Base-by-base conservation (phyloP, 208 protist genomes). In the Leishmania tarentolae region DNA sequence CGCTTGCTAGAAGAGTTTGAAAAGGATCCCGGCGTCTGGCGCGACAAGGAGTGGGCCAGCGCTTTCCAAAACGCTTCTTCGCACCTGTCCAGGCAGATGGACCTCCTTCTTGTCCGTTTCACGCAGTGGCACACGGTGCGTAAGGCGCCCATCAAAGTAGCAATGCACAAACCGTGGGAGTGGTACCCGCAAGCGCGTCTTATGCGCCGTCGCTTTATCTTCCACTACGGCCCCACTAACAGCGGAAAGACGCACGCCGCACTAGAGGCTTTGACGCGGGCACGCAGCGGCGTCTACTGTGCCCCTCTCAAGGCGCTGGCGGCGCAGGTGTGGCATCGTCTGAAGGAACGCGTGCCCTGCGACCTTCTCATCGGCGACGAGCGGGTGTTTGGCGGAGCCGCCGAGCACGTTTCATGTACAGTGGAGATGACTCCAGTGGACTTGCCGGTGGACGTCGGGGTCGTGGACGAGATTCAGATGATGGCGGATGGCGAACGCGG, bases 391-490 rank as follows among this genome's bases (percentile, higher is more conserved):
- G 88, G 89, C 52, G 92, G 91, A 1, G 91, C 82, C 0, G 89
- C 93, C 28, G 90, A 94, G 82, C 96, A 98, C 85, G 90, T 97
- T 50, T 87, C 93, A 28, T 98, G 95, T 87, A 98, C 96, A 21
- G 90, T 98, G 3, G 94, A 97, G 85, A 98, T 98, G 98, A 90
- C 88, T 28, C 92, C 91, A 17, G 63, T 96, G 9, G 91, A 95
- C 79, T 69, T 90, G 52, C 75, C 83, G 17, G 87, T 97, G 44
- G 95, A 99, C 74, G 94, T 98, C 13, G 95, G 84, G 21, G 95
- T 98, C 19, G 96, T 99, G 77, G 96, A 99, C 80, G 96, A 99
- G 84, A 91, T 99, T n/a, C 98, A 99, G 90, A 96, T 99, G 83
- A 92, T 99, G 47, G 89, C 79, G 17, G 95, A 98, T 82, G 70